phyloP scores from a whole-genome alignment of 2,329 filamentous ascomycete genomes.

The Trichoderma breve region DNA sequence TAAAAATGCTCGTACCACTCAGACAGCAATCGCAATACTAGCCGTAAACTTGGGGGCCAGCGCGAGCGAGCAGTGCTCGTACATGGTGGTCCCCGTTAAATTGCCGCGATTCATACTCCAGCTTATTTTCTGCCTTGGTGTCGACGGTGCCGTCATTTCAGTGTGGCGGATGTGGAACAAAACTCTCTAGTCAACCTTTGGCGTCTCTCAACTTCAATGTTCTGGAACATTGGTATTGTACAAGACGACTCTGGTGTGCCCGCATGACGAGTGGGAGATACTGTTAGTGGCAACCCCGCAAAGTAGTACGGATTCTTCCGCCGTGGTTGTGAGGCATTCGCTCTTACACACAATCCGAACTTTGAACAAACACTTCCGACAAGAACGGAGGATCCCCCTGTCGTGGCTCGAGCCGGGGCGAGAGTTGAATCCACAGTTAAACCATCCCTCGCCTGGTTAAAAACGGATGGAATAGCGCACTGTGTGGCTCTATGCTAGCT shows the following conservation, averaged over 20 bases:
- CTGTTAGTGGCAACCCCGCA: slow-evolving; percentile 12
- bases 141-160: background rate
- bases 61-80: background rate
- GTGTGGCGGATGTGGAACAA: background rate
- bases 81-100: background rate
- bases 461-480: background rate
- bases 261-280: slow-evolving; percentile 5
- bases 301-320: slow-evolving; percentile 7
- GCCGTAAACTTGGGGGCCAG: background rate
- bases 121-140: background rate
- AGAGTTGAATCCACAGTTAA: background rate
- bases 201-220: background rate
- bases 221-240: slow-evolving; percentile 1
- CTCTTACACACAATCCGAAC: background rate
- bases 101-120: background rate
- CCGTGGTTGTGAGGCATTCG: background rate
- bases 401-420: background rate
- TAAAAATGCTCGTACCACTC: background rate
- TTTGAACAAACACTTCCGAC: background rate
- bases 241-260: background rate
- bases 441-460: slow-evolving; percentile 15
- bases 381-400: background rate
- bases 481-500: slow-evolving; percentile 17
- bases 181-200: background rate
- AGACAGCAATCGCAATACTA: background rate